Percentiles rank a stretch among this genome's conserved stretches.
Conservation (phyloP, 1,284 basidiomycete species). For the Blastosporella zonata region DNA sequence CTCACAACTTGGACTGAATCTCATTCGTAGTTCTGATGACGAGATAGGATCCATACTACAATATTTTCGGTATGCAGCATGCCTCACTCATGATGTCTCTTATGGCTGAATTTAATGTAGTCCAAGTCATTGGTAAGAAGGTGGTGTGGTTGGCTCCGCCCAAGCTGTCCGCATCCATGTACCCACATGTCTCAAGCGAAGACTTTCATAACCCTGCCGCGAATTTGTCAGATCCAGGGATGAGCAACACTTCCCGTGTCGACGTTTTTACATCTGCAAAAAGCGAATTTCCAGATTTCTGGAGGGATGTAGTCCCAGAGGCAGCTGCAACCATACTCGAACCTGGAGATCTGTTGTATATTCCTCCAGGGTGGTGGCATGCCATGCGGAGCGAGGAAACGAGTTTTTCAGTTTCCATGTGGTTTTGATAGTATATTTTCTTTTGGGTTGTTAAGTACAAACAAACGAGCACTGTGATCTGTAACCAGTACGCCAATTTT, state of each 20-base stretch:
- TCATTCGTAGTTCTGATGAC: not conserved
- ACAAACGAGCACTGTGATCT: too few species aligned
- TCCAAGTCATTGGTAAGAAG: slow-evolving; percentile 86
- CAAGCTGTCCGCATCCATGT: slow-evolving; percentile 50
- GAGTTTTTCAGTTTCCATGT: slow-evolving; percentile 80
- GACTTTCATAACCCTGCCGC: slow-evolving; percentile 28
- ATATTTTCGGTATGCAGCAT: slow-evolving; percentile 70
- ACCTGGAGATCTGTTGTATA: slow-evolving; percentile 83
- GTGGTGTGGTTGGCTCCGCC: slow-evolving; percentile 93
- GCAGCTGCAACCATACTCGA: slow-evolving; percentile 65
- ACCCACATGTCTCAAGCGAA: slow-evolving; percentile 35
- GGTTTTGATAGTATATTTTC: slow-evolving; percentile 50
- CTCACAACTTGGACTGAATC: slow-evolving; percentile 18
- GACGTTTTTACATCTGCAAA: slow-evolving; percentile 55
- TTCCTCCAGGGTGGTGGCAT: slow-evolving; percentile 94
- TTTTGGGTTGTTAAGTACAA: too few species aligned
- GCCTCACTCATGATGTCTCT: slow-evolving; percentile 11
- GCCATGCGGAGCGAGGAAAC: slow-evolving; percentile 79
- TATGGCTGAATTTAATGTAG: slow-evolving; percentile 36
- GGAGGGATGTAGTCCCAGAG: slow-evolving; percentile 55
- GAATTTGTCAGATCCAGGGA: slow-evolving; percentile 37
- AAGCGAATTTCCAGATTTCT: slow-evolving; percentile 48
- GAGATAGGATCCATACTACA: slow-evolving; percentile 87
- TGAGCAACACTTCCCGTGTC: slow-evolving; percentile 66
- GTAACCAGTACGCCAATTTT: too few species aligned